A percentile compares a stretch with the other conserved stretches of the same genome.
phyloP scores from a whole-genome alignment of 345 rosid genomes.

The Rhodamnia rubescens region DNA sequence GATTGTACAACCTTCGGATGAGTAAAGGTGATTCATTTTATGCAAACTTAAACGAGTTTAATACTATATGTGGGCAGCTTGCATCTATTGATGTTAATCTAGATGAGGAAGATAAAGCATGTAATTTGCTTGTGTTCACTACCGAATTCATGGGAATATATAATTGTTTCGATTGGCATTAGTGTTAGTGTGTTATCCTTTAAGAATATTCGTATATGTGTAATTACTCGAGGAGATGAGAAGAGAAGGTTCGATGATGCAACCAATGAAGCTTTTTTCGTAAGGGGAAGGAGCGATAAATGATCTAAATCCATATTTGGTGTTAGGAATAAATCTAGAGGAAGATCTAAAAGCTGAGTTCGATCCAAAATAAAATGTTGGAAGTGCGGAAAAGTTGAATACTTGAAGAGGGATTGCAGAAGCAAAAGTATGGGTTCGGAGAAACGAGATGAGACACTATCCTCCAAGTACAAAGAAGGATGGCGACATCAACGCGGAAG shows the following conservation, averaged over 20 bases:
- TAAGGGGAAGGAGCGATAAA: fast-evolving
- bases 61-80: neutral
- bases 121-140: neutral
- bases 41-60: neutral
- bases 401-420: neutral
- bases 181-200: neutral
- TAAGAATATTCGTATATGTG: neutral
- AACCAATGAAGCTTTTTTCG: neutral
- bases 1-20: neutral
- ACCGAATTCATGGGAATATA: neutral
- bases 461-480: neutral
- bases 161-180: neutral
- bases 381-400: neutral
- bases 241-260: fast-evolving
- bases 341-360: neutral
- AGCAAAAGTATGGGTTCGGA: neutral
- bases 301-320: neutral
- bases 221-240: neutral
- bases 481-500: fast-evolving
- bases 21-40: neutral
- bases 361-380: fast-evolving
- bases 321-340: neutral
- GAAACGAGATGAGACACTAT: neutral
- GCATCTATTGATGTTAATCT: neutral
- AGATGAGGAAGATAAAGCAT: neutral